Base-by-base conservation (phyloP, 1,284 basidiomycete genomes). In the Trichosporon sp. region DNA sequence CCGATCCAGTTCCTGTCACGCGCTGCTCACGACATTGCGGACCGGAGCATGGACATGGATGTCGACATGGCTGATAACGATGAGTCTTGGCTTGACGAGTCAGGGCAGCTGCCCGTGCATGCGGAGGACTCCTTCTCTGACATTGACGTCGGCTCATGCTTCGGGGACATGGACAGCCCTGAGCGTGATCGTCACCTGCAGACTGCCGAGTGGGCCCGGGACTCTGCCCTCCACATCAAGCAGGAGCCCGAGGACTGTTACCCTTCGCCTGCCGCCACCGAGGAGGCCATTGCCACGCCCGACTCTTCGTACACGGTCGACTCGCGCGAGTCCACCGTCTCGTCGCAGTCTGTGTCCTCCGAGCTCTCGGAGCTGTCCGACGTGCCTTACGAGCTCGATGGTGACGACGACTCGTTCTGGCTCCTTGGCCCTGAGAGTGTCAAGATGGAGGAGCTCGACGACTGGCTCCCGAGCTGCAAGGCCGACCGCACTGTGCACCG, bases 351-450 rank as follows among this genome's bases (percentile, higher is more conserved):
- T 2, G 78, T 76, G 11, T 81, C 80, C 2, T 78, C 76, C 19
- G 73, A 78, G 1, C 75, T 74, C 3, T 78, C 78, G 6, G 80
- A 82, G 21, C 70, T 79, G 12, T 78, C 71, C 38, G 70, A 71
- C 19, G 56, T 77, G 2, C 74, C 73, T 2, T 78, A 76, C 63
- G 79, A 79, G 32, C 65, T 77, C 5, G 76, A 78, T 3, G 65
- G 35, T 6, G 75, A 75, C 8, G 37, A 48, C n/a, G 67, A 71
- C 64, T 46, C 48, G 40, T 38, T 54, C 66, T 54, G 37, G 10
- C 70, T 81, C 19, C 56, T 78, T 7, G 81, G 81, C 7, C 81
- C 81, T 2, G 81, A 83, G 74, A 82, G 80, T 68, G 70, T 83
- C 21, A 74, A 71, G 11, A 65, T 83, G 31, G 81, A 83, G 21